Evolutionary conservation across 371 early-diverging fungal genomes (phyloP), one percentile per base, ranked within the genome.

Genomic region (Mortierella sp.): DNA sequence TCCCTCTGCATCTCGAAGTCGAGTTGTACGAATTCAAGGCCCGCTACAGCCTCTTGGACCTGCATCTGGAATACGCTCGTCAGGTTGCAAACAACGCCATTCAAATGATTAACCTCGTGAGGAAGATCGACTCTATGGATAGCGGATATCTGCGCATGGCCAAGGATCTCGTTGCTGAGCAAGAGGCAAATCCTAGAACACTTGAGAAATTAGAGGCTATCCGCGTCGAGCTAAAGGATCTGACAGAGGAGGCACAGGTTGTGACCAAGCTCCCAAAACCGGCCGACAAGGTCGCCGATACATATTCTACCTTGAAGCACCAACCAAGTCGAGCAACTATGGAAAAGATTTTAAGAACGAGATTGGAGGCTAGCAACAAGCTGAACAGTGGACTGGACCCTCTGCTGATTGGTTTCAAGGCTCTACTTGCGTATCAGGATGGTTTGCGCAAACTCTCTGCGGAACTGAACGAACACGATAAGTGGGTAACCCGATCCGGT

Each of bases 1-100:
- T 81, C 22, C 83, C 83, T 0, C 30, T 70, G 52, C 83, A 81
- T 67, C 73, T 81, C 2, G 83, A 76, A 49, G 83, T 76, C 30
- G 83, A 81, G 6, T 66, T 75, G 59, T 61, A 73, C 58, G 83
- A 81, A 26, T 81, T 76, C 68, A 81, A 81, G 62, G 59, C 45
- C 51, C 69, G 62, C 22, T 81, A 75, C 43, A 62, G 9, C 3
- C 52, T 69, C 32, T 14, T 81, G 66, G 83, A 81, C 9, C 66
- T 52, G 2, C 83, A 81, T 54, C 20, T 76, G 43, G 70, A 61
- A 40, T 69, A 81, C 18, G 62, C 60, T 0, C 58, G 64, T 8
- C 65, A 72, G 10, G 43, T 70, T 4, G 57, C 57, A 1, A 73
- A 60, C 5, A 73, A 75, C 39, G 67, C 73, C 0, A 39, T 28